Conservation (phyloP, 495 filamentous ascomycete genomes). For the Xylaria palmicola region DNA sequence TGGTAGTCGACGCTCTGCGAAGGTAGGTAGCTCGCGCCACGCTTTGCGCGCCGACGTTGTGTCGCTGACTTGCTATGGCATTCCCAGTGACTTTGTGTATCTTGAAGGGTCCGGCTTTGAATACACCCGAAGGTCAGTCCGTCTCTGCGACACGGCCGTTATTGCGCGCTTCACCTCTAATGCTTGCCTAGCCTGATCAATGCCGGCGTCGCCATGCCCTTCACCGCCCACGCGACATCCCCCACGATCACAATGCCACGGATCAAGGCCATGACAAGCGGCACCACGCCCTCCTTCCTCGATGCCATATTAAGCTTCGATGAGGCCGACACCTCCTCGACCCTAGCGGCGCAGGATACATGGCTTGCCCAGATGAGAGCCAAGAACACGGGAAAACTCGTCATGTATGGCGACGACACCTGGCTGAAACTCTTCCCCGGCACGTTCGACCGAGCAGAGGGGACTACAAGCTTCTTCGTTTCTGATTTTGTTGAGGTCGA, state of each 20-base stretch:
- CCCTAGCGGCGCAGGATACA: conserved; percentile 82
- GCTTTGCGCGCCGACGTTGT: conserved; percentile 9
- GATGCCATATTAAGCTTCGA: conserved; percentile 97
- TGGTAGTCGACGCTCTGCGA: conserved; percentile 94
- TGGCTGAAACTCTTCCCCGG: conserved; percentile 96
- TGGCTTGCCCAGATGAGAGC: conserved; percentile 92
- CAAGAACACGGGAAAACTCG: conserved; percentile 64
- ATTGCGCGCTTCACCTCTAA: conserved; percentile 19
- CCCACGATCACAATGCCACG: conserved; percentile 98
- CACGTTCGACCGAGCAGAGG: conserved; percentile 81
- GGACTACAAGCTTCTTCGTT: conserved; percentile 97
- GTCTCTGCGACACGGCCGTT: background rate
- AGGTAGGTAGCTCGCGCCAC: conserved; percentile 55
- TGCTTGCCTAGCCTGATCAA: conserved; percentile 67
- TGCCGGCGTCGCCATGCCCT: conserved; percentile 79
- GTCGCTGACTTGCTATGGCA: conserved; percentile 3
- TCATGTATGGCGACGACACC: conserved; percentile 98
- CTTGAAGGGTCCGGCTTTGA: conserved; percentile 74
- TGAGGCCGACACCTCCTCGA: conserved; percentile 87
- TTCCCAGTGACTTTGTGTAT: conserved; percentile 88
- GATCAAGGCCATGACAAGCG: conserved; percentile 95
- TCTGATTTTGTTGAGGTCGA: conserved; percentile 98
- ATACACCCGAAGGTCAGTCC: conserved; percentile 80
- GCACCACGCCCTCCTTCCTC: conserved; percentile 92
- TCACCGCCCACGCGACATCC: conserved; percentile 92